A percentile compares a stretch with the other conserved stretches of the same genome.
Evolutionary conservation across 495 filamentous ascomycete species (phyloP).

Genomic region (Lasiosphaeris hirsuta): DNA sequence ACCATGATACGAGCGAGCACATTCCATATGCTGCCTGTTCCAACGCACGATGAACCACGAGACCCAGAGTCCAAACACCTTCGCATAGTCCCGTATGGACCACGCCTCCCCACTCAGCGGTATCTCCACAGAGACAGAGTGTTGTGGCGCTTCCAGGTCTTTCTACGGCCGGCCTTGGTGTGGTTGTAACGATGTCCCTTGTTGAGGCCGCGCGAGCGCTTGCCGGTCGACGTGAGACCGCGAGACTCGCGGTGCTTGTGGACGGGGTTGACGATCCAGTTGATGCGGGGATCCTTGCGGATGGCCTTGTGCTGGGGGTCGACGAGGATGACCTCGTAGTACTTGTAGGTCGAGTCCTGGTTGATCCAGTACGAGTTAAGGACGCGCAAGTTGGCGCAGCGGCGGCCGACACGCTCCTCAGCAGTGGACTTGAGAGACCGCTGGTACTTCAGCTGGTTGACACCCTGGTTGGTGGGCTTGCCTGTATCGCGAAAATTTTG

Average conservation of each 20-base stretch:
- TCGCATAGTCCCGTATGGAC: constrained; percentile 14
- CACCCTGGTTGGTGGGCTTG: constrained; percentile 99
- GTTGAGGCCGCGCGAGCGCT: constrained; percentile 98
- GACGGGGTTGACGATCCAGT: constrained; percentile 99
- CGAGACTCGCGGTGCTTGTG: constrained; percentile 99
- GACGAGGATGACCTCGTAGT: constrained; percentile 99
- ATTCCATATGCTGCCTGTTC: constrained; percentile 14
- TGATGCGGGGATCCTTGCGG: constrained; percentile 97
- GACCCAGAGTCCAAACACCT: constrained; percentile 25
- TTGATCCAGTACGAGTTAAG: constrained; percentile 99
- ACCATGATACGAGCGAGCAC: constrained; percentile 16
- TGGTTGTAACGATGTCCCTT: constrained; percentile 99
- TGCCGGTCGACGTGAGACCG: constrained; percentile 95
- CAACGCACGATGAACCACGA: constrained; percentile 20
- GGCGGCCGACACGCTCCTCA: constrained; percentile 99
- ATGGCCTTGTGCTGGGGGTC: constrained; percentile 99
- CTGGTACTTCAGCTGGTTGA: constrained; percentile 99
- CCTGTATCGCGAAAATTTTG: constrained; percentile 47
- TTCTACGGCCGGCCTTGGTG: constrained; percentile 87
- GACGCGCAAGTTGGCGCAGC: constrained; percentile 96
- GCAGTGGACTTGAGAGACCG: constrained; percentile 94
- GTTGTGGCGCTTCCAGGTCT: constrained; percentile 99
- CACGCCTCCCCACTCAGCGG: constrained; percentile 44
- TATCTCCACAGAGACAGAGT: constrained; percentile 93
- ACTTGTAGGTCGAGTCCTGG: constrained; percentile 99